phyloP scores from a whole-genome alignment of 148 eudicot species.

The Salicornia ramosissima region DNA sequence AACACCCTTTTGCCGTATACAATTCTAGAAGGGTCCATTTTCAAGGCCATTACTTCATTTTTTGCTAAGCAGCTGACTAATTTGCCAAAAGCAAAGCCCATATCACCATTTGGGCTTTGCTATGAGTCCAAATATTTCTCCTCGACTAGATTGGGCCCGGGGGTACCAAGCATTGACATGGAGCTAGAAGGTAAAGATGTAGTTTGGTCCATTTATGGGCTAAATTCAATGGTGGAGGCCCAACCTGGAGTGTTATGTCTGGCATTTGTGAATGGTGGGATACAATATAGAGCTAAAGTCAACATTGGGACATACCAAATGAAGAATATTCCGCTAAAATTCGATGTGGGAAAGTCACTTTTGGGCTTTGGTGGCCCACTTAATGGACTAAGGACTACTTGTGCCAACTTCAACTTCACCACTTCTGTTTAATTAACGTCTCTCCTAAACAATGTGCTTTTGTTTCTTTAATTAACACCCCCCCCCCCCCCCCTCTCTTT shows the following conservation, averaged over 20 bases:
- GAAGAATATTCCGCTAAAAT: slow-evolving; percentile 39
- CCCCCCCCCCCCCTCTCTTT: no score
- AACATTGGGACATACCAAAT: slow-evolving; percentile 48
- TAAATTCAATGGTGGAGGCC: slow-evolving; percentile 48
- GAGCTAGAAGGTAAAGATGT: slow-evolving; percentile 32
- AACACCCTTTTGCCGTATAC: slow-evolving; percentile 38
- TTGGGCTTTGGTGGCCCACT: slow-evolving; percentile 47
- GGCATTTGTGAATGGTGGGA: slow-evolving; percentile 56
- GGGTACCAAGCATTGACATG: slow-evolving; percentile 44
- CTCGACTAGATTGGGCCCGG: slow-evolving; percentile 25
- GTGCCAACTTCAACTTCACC: slow-evolving; percentile 48
- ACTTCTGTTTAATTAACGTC: slow-evolving; percentile 14
- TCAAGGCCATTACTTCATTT: slow-evolving; percentile 26
- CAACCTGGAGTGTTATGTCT: slow-evolving; percentile 41
- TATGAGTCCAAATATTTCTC: slow-evolving; percentile 36
- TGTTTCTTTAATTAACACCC: background rate
- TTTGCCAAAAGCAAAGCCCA: slow-evolving; percentile 25
- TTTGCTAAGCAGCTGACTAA: slow-evolving; percentile 20
- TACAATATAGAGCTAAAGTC: slow-evolving; percentile 33
- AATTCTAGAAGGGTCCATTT: slow-evolving; percentile 29
- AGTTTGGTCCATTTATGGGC: slow-evolving; percentile 45
- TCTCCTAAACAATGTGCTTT: background rate
- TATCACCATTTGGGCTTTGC: slow-evolving; percentile 46
- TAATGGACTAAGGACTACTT: slow-evolving; percentile 22
- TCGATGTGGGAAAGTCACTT: slow-evolving; percentile 40